Percentiles rank a stretch among this genome's conserved stretches.
Conservation (phyloP, 2,329 filamentous ascomycete genomes). For the Ceratocystis diversiconidia region DNA sequence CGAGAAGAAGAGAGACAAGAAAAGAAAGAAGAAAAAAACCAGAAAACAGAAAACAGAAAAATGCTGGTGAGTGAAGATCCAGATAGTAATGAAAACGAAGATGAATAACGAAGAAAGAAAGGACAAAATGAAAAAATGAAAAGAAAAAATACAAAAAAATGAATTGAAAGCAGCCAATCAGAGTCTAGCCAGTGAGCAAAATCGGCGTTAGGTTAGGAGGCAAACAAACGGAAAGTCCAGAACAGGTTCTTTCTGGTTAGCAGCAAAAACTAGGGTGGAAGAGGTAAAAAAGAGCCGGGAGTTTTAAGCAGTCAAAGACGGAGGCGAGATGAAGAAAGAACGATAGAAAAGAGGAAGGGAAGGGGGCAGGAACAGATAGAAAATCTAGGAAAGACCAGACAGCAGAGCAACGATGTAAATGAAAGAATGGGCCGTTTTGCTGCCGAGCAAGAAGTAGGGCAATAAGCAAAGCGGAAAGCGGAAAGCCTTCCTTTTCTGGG, state of each 20-base stretch:
- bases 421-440: conserved; percentile 2
- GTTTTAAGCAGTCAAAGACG: background rate
- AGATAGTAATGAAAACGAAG: background rate
- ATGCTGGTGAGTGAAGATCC: background rate
- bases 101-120: background rate
- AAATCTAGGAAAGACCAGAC: background rate
- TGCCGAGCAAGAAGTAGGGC: background rate
- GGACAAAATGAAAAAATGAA: background rate
- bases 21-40: background rate
- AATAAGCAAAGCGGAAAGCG: background rate
- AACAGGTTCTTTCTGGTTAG: background rate
- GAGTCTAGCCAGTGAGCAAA: background rate
- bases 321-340: conserved; percentile 10
- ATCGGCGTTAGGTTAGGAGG: background rate
- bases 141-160: background rate
- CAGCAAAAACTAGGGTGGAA: background rate
- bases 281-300: background rate
- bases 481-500: background rate
- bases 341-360: background rate
- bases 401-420: conserved; percentile 12
- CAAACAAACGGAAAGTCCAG: background rate
- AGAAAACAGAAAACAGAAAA: background rate
- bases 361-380: background rate
- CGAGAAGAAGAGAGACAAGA: background rate
- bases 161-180: background rate